phyloP scores from a whole-genome alignment of 2,329 filamentous ascomycete species.

The Ascochyta viciae-villosae region DNA sequence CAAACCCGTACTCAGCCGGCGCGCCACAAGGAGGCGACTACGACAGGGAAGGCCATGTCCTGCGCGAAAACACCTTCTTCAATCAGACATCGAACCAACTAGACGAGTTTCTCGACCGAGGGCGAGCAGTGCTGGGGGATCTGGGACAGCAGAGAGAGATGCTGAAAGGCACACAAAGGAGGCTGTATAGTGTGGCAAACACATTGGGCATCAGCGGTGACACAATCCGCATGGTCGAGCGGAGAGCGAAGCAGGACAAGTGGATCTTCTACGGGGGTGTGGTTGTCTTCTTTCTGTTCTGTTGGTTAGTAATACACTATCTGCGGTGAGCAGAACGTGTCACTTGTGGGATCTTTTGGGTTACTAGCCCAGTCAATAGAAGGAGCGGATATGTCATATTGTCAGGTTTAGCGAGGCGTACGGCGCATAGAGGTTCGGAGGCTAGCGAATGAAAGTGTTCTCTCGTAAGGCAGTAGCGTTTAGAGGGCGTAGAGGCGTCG shows the following conservation, averaged over 20 bases:
- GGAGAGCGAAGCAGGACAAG: constrained; percentile 91
- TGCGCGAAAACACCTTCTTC: constrained; percentile 91
- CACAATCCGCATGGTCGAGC: constrained; percentile 95
- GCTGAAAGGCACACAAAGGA: constrained; percentile 91
- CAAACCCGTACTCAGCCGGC: constrained; percentile 51
- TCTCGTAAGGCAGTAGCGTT: neutral
- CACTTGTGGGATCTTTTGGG: neutral
- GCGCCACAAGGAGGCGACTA: constrained; percentile 59
- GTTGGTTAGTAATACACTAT: constrained; percentile 88
- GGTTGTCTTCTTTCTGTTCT: constrained; percentile 86
- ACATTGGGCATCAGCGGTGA: constrained; percentile 93
- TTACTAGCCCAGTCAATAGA: neutral
- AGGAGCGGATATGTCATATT: neutral
- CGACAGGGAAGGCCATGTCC: constrained; percentile 78
- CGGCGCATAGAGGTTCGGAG: constrained; percentile 10
- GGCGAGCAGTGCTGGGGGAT: constrained; percentile 88
- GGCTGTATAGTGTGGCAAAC: constrained; percentile 90
- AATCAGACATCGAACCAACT: constrained; percentile 80
- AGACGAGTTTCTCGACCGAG: constrained; percentile 92
- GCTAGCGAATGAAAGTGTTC: neutral
- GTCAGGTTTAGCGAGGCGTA: constrained; percentile 28
- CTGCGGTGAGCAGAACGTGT: constrained; percentile 57
- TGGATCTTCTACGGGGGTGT: constrained; percentile 96
- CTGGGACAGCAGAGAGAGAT: constrained; percentile 90
- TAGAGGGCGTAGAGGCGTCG: neutral